These are phyloP conservation scores for Nepenthes alata DNA, from an alignment of 179 eudicot genomes.

Conservation along the genomic window DNA sequence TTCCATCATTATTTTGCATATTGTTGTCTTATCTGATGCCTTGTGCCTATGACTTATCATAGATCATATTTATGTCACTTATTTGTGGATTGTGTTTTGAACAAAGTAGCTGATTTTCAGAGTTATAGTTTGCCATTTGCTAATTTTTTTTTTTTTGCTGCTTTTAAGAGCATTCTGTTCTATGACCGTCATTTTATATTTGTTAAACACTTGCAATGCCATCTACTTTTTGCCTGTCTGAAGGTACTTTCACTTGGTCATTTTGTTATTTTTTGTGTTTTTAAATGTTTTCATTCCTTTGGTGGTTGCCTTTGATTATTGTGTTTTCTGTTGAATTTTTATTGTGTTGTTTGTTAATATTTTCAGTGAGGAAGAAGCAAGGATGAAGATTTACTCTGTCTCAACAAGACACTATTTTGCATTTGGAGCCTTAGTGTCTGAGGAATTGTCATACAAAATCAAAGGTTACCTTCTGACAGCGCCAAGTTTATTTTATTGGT, in stretches of 20 bases:
- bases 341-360: slow-evolving; percentile 1
- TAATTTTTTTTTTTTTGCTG: no score
- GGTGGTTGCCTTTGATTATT: background rate
- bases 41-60: no score
- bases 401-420: slow-evolving; percentile 79
- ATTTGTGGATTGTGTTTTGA: no score
- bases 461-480: slow-evolving; percentile 37
- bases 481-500: background rate
- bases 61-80: no score
- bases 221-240: no score
- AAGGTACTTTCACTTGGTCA: background rate
- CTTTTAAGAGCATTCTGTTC: no score
- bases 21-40: no score
- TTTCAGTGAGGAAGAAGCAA: slow-evolving; percentile 76
- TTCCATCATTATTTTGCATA: no score
- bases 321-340: background rate
- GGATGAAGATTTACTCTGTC: slow-evolving; percentile 87
- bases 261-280: background rate
- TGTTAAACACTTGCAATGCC: no score
- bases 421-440: slow-evolving; percentile 83
- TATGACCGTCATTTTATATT: no score
- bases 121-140: no score
- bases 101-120: no score
- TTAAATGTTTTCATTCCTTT: background rate
- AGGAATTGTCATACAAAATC: slow-evolving; percentile 60